Conservation (phyloP, 192 early-diverging fungal species). For the Podila minutissima region DNA sequence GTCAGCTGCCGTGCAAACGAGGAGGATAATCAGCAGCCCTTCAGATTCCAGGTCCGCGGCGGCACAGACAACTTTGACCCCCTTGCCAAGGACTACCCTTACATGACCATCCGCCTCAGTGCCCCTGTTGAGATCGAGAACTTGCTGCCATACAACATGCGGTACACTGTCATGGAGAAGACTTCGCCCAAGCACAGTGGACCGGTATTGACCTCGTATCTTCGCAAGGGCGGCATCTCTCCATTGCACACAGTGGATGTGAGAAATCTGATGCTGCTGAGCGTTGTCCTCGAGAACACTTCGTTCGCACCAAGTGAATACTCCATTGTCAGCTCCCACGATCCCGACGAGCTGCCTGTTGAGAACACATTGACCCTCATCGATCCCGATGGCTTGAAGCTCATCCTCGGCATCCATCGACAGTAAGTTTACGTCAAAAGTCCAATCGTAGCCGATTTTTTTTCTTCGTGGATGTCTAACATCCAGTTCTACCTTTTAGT, state of each 20-base stretch:
- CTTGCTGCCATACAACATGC: constrained; percentile 88
- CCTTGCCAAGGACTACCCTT: constrained; percentile 71
- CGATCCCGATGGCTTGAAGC: constrained; percentile 70
- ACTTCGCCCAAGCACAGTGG: constrained; percentile 68
- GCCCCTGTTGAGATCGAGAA: constrained; percentile 94
- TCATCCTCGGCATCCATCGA: constrained; percentile 72
- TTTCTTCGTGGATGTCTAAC: background rate
- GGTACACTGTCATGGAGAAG: constrained; percentile 83
- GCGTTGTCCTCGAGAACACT: constrained; percentile 78
- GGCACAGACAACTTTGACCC: constrained; percentile 59
- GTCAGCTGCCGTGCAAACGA: constrained; percentile 49
- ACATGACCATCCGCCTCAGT: constrained; percentile 78
- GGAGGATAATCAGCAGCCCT: constrained; percentile 64
- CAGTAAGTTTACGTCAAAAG: constrained; percentile 44
- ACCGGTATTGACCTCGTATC: constrained; percentile 58
- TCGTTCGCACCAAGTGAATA: constrained; percentile 82
- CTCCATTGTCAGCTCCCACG: constrained; percentile 86
- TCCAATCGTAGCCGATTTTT: background rate
- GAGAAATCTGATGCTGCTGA: constrained; percentile 80
- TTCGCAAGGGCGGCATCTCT: constrained; percentile 76
- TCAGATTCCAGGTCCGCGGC: constrained; percentile 77
- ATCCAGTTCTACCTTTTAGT: constrained; percentile 30
- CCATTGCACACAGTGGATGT: constrained; percentile 89
- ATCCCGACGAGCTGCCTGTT: constrained; percentile 78
- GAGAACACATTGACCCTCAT: constrained; percentile 78